Conservation (phyloP, 2,329 filamentous ascomycete species). For the Hypoxylon sp. region DNA sequence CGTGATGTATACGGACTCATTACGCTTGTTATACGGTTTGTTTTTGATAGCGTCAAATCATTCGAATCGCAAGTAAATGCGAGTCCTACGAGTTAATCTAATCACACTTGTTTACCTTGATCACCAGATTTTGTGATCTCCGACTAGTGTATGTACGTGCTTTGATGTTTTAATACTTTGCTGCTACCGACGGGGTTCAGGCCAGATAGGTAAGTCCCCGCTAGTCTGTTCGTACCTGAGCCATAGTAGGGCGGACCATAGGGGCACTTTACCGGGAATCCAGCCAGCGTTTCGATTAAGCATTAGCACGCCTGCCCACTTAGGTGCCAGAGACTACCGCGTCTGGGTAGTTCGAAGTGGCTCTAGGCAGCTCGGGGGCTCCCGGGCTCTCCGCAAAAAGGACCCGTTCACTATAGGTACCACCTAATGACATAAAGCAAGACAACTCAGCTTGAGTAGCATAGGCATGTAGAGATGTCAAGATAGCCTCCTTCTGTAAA, state of each 20-base stretch:
- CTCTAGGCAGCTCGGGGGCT: background rate
- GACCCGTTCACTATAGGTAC: no score
- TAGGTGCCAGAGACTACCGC: background rate
- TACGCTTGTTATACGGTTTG: conserved; percentile 11
- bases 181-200: no score
- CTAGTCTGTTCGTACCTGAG: no score
- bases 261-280: background rate
- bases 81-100: background rate
- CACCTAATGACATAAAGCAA: no score
- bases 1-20: conserved; percentile 20
- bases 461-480: background rate
- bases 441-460: background rate
- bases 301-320: background rate
- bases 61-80: conserved; percentile 7
- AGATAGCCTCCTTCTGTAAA: conserved; percentile 17
- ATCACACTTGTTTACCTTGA: background rate
- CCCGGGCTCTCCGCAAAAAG: no score
- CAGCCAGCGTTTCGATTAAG: background rate
- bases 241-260: no score
- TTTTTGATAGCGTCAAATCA: conserved; percentile 1
- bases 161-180: background rate
- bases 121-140: background rate
- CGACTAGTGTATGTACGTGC: background rate
- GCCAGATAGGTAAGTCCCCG: no score
- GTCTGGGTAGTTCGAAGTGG: background rate